Evolutionary conservation across 2,329 filamentous ascomycete genomes (phyloP).

Genomic region (Neopestalotiopsis clavispora): DNA sequence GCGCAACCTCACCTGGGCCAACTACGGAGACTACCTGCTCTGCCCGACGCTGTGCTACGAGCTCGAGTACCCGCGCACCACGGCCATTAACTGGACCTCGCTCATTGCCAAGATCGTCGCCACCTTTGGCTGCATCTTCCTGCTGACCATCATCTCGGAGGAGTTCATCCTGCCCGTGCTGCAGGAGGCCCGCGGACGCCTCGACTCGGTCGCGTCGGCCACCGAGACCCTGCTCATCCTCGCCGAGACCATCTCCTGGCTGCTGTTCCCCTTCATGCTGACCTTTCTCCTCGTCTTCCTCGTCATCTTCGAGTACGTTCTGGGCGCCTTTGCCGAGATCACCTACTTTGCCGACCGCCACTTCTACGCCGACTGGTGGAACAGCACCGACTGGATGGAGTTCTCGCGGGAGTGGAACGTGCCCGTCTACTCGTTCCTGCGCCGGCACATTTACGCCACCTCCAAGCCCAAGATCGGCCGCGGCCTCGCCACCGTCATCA

Average conservation of each 20-base stretch:
- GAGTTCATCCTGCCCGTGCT: slow-evolving; percentile 95
- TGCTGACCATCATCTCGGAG: slow-evolving; percentile 88
- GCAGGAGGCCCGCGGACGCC: slow-evolving; percentile 66
- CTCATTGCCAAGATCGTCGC: slow-evolving; percentile 85
- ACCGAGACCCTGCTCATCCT: slow-evolving; percentile 79
- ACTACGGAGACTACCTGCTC: slow-evolving; percentile 86
- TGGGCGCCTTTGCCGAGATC: slow-evolving; percentile 93
- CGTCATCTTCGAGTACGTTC: slow-evolving; percentile 96
- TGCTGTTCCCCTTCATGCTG: slow-evolving; percentile 97
- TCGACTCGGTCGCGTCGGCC: slow-evolving; percentile 50
- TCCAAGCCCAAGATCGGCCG: slow-evolving; percentile 78
- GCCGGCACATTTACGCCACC: slow-evolving; percentile 90
- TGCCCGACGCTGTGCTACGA: slow-evolving; percentile 98
- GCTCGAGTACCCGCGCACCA: slow-evolving; percentile 87
- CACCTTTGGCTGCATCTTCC: slow-evolving; percentile 94
- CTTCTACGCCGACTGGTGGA: slow-evolving; percentile 85
- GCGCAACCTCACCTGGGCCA: slow-evolving; percentile 79
- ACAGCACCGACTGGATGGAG: slow-evolving; percentile 88
- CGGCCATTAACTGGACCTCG: slow-evolving; percentile 76
- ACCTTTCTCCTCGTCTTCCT: slow-evolving; percentile 95
- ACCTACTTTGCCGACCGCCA: slow-evolving; percentile 91
- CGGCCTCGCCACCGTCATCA: slow-evolving; percentile 81
- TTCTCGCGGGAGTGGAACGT: slow-evolving; percentile 97
- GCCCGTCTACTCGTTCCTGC: slow-evolving; percentile 95
- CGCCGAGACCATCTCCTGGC: slow-evolving; percentile 85